Evolutionary conservation across 768 basidiomycete genomes (phyloP).

Genomic region (Termitomyces sp.): DNA sequence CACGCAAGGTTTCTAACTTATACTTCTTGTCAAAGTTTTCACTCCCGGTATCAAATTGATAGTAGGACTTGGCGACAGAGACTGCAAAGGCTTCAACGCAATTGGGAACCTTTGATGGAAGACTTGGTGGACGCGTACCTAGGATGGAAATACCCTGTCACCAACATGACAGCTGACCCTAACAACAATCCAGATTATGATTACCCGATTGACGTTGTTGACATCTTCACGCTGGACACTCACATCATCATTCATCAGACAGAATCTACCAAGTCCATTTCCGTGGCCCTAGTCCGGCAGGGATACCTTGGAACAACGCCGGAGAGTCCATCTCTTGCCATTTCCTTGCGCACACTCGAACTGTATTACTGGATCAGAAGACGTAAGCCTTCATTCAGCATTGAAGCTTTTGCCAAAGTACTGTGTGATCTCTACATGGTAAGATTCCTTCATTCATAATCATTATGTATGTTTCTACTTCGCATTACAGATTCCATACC

Average conservation of each 20-base stretch:
- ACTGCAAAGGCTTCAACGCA: too few relatives aligned
- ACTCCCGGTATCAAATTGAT: too few relatives aligned
- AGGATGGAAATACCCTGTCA: background rate
- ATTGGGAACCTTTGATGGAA: too few relatives aligned
- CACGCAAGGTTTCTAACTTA: too few relatives aligned
- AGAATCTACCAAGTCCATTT: background rate
- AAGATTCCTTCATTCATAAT: background rate
- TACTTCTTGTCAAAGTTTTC: too few relatives aligned
- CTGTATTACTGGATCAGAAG: background rate
- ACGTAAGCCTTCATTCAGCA: constrained; percentile 15
- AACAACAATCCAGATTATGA: background rate
- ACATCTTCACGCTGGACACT: background rate
- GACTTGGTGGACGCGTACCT: too few relatives aligned
- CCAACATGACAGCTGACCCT: background rate
- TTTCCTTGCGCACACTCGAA: background rate
- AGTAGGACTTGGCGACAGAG: too few relatives aligned
- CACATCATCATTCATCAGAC: background rate
- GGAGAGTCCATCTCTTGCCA: background rate
- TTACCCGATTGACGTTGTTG: background rate
- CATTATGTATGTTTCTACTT: background rate
- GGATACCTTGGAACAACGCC: background rate
- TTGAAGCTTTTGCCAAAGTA: constrained; percentile 20
- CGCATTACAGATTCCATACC: constrained; percentile 16
- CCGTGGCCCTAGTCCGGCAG: background rate
- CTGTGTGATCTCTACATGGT: constrained; percentile 22